These are phyloP conservation scores for Nakazawaea wickerhamii DNA, from an alignment of 805 yeast genomes.

Conservation along the genomic window DNA sequence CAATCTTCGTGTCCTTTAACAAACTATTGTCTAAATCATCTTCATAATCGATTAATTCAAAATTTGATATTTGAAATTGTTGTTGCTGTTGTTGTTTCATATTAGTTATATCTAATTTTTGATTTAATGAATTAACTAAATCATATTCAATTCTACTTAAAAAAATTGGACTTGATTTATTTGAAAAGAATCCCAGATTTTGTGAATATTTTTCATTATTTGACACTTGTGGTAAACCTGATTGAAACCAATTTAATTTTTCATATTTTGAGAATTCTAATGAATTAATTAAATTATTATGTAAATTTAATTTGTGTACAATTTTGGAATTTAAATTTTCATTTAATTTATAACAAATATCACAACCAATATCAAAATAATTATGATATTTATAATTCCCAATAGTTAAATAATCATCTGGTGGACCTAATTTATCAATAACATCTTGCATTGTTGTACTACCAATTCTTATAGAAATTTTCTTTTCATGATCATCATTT, in stretches of 20 bases:
- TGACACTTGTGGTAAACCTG: conserved; percentile 7
- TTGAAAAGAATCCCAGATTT: conserved; percentile 2
- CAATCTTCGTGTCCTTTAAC: conserved; percentile 4
- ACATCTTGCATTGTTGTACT: conserved; percentile 45
- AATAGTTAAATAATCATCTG: conserved; percentile 39
- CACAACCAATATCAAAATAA: conserved; percentile 50
- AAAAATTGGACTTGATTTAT: conserved; percentile 22
- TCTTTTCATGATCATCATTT: neutral
- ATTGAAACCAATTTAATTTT: conserved; percentile 39
- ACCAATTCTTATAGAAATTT: conserved; percentile 25
- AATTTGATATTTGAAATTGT: conserved; percentile 11
- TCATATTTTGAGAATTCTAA: conserved; percentile 51
- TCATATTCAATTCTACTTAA: conserved; percentile 29
- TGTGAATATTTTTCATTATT: neutral
- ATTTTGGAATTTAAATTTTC: conserved; percentile 19
- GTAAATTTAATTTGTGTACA: conserved; percentile 45
- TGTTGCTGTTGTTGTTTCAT: neutral
- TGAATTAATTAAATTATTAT: conserved; percentile 48
- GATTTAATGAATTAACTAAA: conserved; percentile 18
- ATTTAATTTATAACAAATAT: conserved; percentile 41
- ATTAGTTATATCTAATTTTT: neutral
- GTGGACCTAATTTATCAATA: conserved; percentile 46
- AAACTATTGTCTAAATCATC: conserved; percentile 15
- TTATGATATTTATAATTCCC: conserved; percentile 42
- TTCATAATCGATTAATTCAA: conserved; percentile 26